A percentile compares a stretch with the other conserved stretches of the same genome.
Evolutionary conservation across 495 filamentous ascomycete genomes (phyloP).

Genomic region (Penicillium desertorum): DNA sequence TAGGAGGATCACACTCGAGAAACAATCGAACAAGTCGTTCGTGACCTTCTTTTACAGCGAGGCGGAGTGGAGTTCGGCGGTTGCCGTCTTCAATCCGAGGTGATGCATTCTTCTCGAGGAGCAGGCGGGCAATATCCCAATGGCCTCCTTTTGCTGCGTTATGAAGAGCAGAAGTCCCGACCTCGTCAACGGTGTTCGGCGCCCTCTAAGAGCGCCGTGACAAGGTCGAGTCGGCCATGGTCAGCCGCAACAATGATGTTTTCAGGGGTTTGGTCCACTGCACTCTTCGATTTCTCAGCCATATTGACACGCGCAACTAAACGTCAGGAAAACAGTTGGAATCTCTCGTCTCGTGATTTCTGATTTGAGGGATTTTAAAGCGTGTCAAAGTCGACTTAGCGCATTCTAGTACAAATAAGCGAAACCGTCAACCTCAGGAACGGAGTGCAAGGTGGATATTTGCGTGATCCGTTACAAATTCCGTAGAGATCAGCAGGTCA

Average conservation of each 20-base stretch:
- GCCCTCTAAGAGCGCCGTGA: background rate
- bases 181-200: background rate
- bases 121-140: background rate
- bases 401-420: background rate
- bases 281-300: background rate
- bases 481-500: background rate
- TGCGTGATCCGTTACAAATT: background rate
- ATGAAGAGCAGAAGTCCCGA: background rate
- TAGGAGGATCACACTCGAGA: background rate
- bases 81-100: background rate
- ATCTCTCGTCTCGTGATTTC: background rate
- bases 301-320: background rate
- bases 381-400: background rate
- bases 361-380: background rate
- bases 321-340: background rate
- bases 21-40: background rate
- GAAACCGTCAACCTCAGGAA: background rate
- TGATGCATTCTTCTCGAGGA: background rate
- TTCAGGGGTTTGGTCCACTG: background rate
- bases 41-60: background rate
- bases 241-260: background rate
- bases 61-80: background rate
- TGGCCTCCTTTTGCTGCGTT: background rate
- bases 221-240: background rate
- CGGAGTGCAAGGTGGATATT: background rate